phyloP scores from a whole-genome alignment of 148 eudicot species.

The Rhododendron mucronatum region DNA sequence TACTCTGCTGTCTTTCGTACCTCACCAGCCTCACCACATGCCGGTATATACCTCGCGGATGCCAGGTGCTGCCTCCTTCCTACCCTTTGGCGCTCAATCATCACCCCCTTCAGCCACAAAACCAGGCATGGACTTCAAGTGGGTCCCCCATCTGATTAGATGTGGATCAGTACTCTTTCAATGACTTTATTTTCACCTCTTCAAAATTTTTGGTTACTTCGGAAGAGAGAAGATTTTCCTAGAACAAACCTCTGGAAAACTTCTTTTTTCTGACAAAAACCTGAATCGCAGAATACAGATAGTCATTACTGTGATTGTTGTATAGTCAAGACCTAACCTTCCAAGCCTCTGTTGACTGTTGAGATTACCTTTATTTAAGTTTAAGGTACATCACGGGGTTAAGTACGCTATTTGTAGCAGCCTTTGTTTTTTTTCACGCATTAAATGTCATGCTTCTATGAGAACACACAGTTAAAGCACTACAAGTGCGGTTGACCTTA shows the following conservation, averaged over 20 bases:
- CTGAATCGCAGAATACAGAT: background rate
- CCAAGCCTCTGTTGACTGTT: background rate
- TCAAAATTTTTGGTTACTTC: background rate
- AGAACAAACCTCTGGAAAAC: background rate
- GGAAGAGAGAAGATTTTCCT: background rate
- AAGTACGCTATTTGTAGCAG: background rate
- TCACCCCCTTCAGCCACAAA: background rate
- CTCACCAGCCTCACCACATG: background rate
- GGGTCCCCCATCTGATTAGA: background rate
- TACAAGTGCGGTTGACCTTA: background rate
- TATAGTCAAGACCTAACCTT: background rate
- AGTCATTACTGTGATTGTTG: background rate
- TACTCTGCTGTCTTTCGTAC: background rate
- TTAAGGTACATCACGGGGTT: background rate
- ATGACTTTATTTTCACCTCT: background rate
- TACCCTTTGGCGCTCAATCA: background rate
- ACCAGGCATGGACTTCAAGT: background rate
- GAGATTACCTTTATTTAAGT: background rate
- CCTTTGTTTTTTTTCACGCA: background rate
- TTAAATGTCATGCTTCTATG: background rate
- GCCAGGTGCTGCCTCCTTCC: background rate
- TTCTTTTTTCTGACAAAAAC: background rate
- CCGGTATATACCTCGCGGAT: background rate
- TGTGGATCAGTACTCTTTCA: background rate
- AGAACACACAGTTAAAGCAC: background rate